A percentile compares a stretch with the other conserved stretches of the same genome.
phyloP scores from a whole-genome alignment of 352 stramenopile genomes.

The Peronosclerospora sorghi region DNA sequence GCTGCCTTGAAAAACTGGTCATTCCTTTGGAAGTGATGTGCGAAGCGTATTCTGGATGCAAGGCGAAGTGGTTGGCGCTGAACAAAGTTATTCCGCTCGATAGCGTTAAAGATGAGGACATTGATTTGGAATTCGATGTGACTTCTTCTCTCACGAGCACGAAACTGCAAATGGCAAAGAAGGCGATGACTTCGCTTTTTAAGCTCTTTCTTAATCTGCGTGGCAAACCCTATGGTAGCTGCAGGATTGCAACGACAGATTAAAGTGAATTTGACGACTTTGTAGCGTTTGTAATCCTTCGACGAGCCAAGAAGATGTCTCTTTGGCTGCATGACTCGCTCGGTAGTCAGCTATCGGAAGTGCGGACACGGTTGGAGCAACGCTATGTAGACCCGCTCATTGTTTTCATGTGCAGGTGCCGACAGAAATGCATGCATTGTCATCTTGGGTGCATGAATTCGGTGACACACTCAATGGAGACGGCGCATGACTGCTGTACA shows the following conservation, averaged over 20 bases:
- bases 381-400: background rate
- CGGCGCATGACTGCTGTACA: constrained; percentile 31
- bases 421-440: too few relatives aligned
- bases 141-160: too few relatives aligned
- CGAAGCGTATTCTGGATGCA: constrained; percentile 17
- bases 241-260: constrained; percentile 4
- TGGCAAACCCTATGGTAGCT: constrained; percentile 1
- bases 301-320: constrained; percentile 15
- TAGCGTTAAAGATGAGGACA: constrained; percentile 15
- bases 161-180: too few relatives aligned
- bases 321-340: constrained; percentile 9
- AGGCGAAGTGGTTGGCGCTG: too few relatives aligned
- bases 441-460: too few relatives aligned
- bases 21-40: constrained; percentile 20
- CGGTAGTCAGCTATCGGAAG: constrained; percentile 8
- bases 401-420: too few relatives aligned
- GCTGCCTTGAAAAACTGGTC: constrained; percentile 5
- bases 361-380: constrained; percentile 8
- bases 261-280: too few relatives aligned
- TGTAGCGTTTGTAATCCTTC: too few relatives aligned
- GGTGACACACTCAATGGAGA: too few relatives aligned
- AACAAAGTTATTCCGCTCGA: constrained; percentile 14
- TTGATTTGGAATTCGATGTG: constrained; percentile 30
- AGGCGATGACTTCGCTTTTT: too few relatives aligned
- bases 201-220: too few relatives aligned